These are phyloP conservation scores for Protea cynaroides DNA, from an alignment of 164 flowering plant species.

Conservation along the genomic window DNA sequence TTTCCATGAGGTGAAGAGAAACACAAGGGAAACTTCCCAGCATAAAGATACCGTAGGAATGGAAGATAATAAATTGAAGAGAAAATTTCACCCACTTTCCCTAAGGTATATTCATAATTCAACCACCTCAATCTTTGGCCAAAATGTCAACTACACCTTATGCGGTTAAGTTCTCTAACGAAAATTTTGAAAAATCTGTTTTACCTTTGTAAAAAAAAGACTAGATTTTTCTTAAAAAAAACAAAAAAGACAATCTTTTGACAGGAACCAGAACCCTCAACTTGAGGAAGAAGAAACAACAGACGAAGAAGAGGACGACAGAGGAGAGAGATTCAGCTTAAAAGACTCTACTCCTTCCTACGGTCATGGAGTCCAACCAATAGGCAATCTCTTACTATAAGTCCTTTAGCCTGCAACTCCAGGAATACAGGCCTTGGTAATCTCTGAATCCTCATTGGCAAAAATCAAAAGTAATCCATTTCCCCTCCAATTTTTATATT, in stretches of 20 bases:
- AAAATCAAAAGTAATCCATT: neutral
- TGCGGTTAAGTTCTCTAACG: too few relatives aligned
- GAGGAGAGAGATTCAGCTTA: slow-evolving; percentile 48
- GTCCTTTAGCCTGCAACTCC: slow-evolving; percentile 48
- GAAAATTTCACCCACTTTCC: too few relatives aligned
- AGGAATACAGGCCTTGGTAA: slow-evolving; percentile 85
- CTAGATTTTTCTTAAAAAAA: too few relatives aligned
- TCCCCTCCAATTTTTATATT: slow-evolving; percentile 21
- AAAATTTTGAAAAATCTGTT: too few relatives aligned
- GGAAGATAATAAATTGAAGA: too few relatives aligned
- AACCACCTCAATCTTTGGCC: too few relatives aligned
- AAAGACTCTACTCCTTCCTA: slow-evolving; percentile 54
- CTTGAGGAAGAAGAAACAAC: slow-evolving; percentile 9
- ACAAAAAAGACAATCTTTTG: slow-evolving; percentile 1
- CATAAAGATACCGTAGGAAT: too few relatives aligned
- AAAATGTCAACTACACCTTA: too few relatives aligned
- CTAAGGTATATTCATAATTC: too few relatives aligned
- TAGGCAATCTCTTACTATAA: slow-evolving; percentile 75
- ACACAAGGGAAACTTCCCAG: too few relatives aligned
- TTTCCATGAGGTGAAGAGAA: too few relatives aligned
- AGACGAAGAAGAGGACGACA: slow-evolving; percentile 26
- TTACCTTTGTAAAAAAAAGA: too few relatives aligned
- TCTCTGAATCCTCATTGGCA: slow-evolving; percentile 48
- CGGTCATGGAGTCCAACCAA: slow-evolving; percentile 78
- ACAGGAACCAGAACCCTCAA: slow-evolving; percentile 2